Base-by-base conservation (phyloP, 192 early-diverging fungal species). In the Chytriomyces confervae region DNA sequence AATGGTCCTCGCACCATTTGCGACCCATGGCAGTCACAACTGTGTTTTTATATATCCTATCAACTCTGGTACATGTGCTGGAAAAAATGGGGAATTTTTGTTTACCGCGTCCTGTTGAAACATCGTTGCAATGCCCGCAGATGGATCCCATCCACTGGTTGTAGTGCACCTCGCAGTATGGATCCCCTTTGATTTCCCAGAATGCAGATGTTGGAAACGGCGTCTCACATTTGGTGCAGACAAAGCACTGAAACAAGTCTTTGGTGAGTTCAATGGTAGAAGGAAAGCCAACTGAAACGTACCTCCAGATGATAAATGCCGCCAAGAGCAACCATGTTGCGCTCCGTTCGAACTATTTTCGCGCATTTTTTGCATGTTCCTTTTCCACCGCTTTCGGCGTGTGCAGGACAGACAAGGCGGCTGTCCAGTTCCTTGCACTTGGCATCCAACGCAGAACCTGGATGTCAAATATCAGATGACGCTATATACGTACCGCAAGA, bases 301-400 rank as follows among this genome's bases (percentile, higher is more conserved):
- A 86, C 85, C 76, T 89, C 86, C 20, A 85, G 78, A 64, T 89
- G 88, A 75, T 80, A 89, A 11, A 78, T 60, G 50, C 80, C 83
- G 20, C 87, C 84, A 18, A 87, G 44, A 3, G 82, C 84, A 5
- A 71, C 79, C 11, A 88, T 70, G 73, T 64, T 79, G 23, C 78
- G 62, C 10, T 87, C 88, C 0, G 72, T 10, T 45, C 61, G 70
- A 11, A 89, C 86, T 29, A 83, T 77, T 53, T 76, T 50, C 50
- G 77, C 66, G 76, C 88, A 89, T 1, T 78, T 82, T 18, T 72
- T 57, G 70, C 88, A 89, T 0, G 71, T 68, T 5, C 72, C 73
- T n/a, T 80, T 77, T 0, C 76, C 72, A 6, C 77, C 50, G 64
- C 67, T 61, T 27, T 82, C 79, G 53, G 77, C 85, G 70, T 86